Percentiles rank a stretch among this genome's conserved stretches.
Evolutionary conservation across 345 rosid genomes (phyloP).

Genomic region (Tarenaya hassleriana): DNA sequence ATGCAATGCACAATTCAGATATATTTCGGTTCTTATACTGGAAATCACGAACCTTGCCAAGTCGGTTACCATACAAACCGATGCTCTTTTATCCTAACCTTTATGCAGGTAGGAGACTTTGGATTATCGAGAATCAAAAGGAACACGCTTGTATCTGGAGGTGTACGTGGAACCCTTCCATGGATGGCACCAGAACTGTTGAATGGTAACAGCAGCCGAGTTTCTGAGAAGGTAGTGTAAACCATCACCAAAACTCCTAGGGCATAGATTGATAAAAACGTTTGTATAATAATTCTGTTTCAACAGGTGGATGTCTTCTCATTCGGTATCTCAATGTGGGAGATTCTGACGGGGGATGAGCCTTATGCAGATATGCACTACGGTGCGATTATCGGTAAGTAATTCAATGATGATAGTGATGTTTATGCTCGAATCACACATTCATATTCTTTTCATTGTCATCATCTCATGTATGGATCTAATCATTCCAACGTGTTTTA

Average conservation of each 20-base stretch:
- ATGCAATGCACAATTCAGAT: constrained; percentile 14
- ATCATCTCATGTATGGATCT: neutral
- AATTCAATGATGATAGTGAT: neutral
- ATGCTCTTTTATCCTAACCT: too few species aligned
- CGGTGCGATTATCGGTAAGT: constrained; percentile 57
- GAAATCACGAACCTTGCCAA: too few species aligned
- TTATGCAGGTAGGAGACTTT: constrained; percentile 70
- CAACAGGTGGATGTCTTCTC: constrained; percentile 67
- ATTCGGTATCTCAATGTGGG: constrained; percentile 60
- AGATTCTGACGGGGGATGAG: constrained; percentile 63
- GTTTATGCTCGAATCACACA: too few species aligned
- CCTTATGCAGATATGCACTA: constrained; percentile 64
- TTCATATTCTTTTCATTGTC: too few species aligned
- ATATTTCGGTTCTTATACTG: constrained; percentile 1
- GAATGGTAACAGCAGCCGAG: constrained; percentile 72
- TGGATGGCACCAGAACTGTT: constrained; percentile 94
- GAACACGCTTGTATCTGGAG: constrained; percentile 80
- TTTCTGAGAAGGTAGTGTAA: constrained; percentile 64
- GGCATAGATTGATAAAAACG: too few species aligned
- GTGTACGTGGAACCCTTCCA: constrained; percentile 81
- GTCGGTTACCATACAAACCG: too few species aligned
- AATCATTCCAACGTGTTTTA: too few species aligned
- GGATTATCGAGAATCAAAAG: constrained; percentile 79
- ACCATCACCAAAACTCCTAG: too few species aligned
- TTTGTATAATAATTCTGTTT: constrained; percentile 3